Evolutionary conservation across 2,329 filamentous ascomycete genomes (phyloP).

Genomic region (Xylaria digitata): DNA sequence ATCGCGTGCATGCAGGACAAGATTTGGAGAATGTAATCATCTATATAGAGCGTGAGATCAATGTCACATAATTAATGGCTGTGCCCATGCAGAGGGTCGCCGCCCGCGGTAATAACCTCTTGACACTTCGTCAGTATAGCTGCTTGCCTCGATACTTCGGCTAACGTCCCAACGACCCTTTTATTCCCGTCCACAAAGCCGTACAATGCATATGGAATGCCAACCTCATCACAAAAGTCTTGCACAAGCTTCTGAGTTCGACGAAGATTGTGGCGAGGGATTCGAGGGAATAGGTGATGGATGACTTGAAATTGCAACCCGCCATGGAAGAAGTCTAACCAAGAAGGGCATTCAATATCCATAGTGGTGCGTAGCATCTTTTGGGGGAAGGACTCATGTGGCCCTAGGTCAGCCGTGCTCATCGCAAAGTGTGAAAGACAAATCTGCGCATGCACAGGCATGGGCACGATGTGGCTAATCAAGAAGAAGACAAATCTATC

Average conservation of each 20-base stretch:
- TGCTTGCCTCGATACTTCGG: constrained; percentile 83
- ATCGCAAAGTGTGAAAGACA: constrained; percentile 93
- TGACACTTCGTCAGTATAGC: constrained; percentile 81
- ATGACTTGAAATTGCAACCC: constrained; percentile 79
- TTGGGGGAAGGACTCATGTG: constrained; percentile 87
- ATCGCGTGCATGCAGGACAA: constrained; percentile 11
- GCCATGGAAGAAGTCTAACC: constrained; percentile 78
- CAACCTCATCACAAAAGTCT: constrained; percentile 80
- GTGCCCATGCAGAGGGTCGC: constrained; percentile 48
- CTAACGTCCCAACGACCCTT: constrained; percentile 79
- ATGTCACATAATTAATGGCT: constrained; percentile 39
- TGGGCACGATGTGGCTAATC: constrained; percentile 82
- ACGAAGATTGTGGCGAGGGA: constrained; percentile 76
- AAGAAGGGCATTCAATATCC: constrained; percentile 78
- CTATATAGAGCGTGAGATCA: constrained; percentile 19
- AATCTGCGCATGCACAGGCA: constrained; percentile 88
- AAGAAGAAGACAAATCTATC: constrained; percentile 80
- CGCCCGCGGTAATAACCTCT: constrained; percentile 55
- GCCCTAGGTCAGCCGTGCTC: constrained; percentile 88
- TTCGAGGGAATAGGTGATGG: constrained; percentile 75
- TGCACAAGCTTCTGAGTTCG: constrained; percentile 68
- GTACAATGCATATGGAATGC: constrained; percentile 86
- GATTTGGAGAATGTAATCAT: constrained; percentile 10
- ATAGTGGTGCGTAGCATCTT: constrained; percentile 93
- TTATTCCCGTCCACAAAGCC: constrained; percentile 87